Evolutionary conservation across 176 grass and related monocot species (phyloP), one percentile per base, ranked within the genome.

Genomic region (Eremochloa ophiuroides): DNA sequence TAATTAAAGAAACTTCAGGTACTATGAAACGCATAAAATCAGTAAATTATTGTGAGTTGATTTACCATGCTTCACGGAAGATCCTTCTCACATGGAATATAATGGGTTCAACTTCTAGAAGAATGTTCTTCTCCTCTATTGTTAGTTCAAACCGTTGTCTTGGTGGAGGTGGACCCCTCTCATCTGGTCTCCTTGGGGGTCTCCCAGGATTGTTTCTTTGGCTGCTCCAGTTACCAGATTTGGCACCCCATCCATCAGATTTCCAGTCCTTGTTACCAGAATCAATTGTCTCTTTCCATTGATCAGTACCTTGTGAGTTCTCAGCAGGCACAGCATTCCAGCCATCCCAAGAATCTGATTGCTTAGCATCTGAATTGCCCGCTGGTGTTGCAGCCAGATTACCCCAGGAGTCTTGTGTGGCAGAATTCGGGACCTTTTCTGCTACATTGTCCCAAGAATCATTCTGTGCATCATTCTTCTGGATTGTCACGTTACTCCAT

Each of bases 21-120:
- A 16, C 62, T 75, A 39, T 35, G 33, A 59, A 75, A 7, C 41
- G 61, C 28, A 71, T 29, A 81, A 77, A 83, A 78, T 47, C 14
- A 71, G 77, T 81, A 62, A 86, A 60, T 55, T 38, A 63, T 30
- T 33, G 25, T 88, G 27, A 83, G 44, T 38, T 3, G 3, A 55
- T 67, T 87, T 93, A 99, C 96, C 82, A 81, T 78, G 93, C 81
- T 81, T 95, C 86, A 53, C 84, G 93, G 78, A 90, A 63, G 31
- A 99, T 99, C 72, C 83, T 93, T 80, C 72, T 93, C 61, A 99
- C 71, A 51, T 61, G 76, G 10, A 86, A 64, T 61, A 90, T 74
- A n/a, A 86, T 75, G 16, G 96, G 96, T 50, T 91, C 84, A 44
- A 99, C 65, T 82, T 91, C 88, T 48, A 46, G 78, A 73, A 89